phyloP scores from a whole-genome alignment of 2,329 filamentous ascomycete species.

The Ceratocystis alfenasii region DNA sequence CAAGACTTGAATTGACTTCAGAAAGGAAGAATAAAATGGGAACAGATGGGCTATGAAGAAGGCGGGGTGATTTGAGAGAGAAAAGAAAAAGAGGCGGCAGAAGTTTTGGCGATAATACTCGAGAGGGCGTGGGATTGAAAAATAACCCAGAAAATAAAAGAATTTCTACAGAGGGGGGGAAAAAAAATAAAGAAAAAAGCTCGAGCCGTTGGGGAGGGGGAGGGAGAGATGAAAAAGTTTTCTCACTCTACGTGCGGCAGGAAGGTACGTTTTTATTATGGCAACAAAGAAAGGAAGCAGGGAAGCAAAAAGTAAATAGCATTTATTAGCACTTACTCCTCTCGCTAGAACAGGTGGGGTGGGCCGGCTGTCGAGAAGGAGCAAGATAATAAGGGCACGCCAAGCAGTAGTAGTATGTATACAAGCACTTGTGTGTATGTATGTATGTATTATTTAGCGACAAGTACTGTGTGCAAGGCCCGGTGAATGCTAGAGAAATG shows the following conservation, averaged over 20 bases:
- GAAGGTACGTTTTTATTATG: not conserved
- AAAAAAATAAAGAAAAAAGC: conserved; percentile 1
- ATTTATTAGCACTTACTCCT: not conserved
- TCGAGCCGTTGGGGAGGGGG: conserved; percentile 4
- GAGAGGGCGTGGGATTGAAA: conserved; percentile 17
- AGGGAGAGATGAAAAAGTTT: conserved; percentile 15
- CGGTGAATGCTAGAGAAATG: too few species aligned
- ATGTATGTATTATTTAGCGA: too few species aligned
- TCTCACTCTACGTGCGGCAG: conserved; percentile 7
- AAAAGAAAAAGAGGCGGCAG: conserved; percentile 15
- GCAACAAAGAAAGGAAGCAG: conserved; percentile 14
- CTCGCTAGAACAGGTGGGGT: conserved; percentile 9
- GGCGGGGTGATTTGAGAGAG: conserved; percentile 8
- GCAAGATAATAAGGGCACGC: not conserved
- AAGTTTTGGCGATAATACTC: conserved; percentile 11
- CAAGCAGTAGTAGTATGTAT: too few species aligned
- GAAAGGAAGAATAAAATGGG: conserved; percentile 15
- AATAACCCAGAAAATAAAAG: conserved; percentile 13
- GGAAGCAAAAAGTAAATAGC: not conserved
- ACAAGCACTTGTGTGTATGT: too few species aligned
- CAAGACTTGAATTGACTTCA: conserved; percentile 27
- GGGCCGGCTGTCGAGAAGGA: not conserved
- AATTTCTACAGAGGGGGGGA: not conserved
- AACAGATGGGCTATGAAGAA: conserved; percentile 22
- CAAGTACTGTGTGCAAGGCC: too few species aligned